Evolutionary conservation across 345 rosid species (phyloP), one percentile per base, ranked within the genome.

Genomic region (Pistacia integerrima): DNA sequence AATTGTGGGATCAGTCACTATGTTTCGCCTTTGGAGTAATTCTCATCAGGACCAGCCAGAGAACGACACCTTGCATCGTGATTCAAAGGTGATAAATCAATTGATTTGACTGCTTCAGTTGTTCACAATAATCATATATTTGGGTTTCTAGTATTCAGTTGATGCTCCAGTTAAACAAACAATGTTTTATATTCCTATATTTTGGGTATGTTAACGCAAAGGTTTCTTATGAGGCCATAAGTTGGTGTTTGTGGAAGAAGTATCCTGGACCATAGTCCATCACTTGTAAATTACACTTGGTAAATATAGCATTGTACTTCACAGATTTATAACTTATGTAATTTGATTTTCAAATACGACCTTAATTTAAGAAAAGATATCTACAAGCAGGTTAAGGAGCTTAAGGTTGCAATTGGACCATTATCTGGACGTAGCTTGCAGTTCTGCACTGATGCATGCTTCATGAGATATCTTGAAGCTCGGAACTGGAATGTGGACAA

Each of bases 391-490:
- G 74, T 87, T 56, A 85, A 84, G 79, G 94, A 93, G 87, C 88
- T 93, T 20, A 87, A 76, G 84, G 51, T 75, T 80, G 90, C 81
- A 12, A 63, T 93, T 35, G 97, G 91, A 67, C 84, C 88, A 64
- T 80, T 92, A 9, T 87, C 94, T 46, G 94, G 84, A 58, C 83
- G 84, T 52, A 81, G 73, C 67, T 85, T 69, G 51, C 73, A 80
- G 11, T 95, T 79, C 54, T 93, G 97, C 77, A 82, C 88, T 35
- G 97, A 95, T 81, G 82, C 93, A 3, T 95, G 98, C 88, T 75
- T 95, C 44, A 88, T 78, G 94, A 90, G 97, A 79, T 95, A 92
- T 76, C 73, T 95, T 74, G 99, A 92, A 82, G 97, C 99, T 81
- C 85, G 97, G 69, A 90, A 77, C 67, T 92, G 97, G 99, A 90